phyloP scores from a whole-genome alignment of 169 alveolate species.

The Plasmodium gonderi region DNA sequence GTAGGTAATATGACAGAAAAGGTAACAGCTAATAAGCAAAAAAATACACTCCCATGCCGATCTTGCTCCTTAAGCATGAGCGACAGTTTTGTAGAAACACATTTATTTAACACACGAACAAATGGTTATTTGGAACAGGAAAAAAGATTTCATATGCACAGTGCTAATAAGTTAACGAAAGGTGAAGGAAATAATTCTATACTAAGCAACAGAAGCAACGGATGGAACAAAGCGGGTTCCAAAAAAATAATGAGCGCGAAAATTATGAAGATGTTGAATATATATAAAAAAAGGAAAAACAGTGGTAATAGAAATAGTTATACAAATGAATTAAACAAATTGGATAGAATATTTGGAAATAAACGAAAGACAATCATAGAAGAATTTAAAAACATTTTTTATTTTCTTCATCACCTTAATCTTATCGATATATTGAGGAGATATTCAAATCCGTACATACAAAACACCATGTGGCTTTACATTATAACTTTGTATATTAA shows the following conservation, averaged over 20 bases:
- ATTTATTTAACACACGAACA: not conserved
- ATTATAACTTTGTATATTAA: slow-evolving; percentile 30
- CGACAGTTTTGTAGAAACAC: not conserved
- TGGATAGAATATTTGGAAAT: slow-evolving; percentile 67
- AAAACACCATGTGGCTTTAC: slow-evolving; percentile 62
- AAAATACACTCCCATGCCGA: no score
- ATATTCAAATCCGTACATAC: slow-evolving; percentile 43
- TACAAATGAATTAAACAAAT: slow-evolving; percentile 37
- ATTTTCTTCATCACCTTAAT: slow-evolving; percentile 15
- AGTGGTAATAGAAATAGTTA: slow-evolving; percentile 57
- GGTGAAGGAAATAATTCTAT: not conserved
- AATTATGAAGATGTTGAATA: slow-evolving; percentile 2
- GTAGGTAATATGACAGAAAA: not conserved
- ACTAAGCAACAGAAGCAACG: not conserved
- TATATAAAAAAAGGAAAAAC: slow-evolving; percentile 40
- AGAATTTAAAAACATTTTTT: not conserved
- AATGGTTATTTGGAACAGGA: not conserved
- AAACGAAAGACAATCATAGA: not conserved
- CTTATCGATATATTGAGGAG: slow-evolving; percentile 12
- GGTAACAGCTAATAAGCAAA: no score
- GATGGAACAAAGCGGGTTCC: not conserved
- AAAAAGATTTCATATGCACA: not conserved
- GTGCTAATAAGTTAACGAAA: not conserved
- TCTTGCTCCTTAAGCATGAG: no score
- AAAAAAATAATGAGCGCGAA: slow-evolving; percentile 40